Percentiles rank a stretch among this genome's conserved stretches.
Evolutionary conservation across 805 yeast genomes (phyloP).

Genomic region (Zygoascus ofunaensis): DNA sequence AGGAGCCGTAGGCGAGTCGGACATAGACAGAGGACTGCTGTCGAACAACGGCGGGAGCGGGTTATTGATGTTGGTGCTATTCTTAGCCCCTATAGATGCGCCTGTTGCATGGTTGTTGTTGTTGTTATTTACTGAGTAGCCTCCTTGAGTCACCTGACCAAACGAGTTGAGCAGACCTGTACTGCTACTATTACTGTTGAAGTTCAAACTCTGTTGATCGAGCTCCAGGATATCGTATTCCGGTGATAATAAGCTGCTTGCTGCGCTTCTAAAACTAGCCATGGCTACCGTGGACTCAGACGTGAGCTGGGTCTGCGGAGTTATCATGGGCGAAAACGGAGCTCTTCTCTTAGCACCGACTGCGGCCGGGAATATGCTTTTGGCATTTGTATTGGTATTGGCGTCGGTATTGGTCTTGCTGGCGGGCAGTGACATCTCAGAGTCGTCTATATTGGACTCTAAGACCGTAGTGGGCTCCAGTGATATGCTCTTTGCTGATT

Average conservation of each 20-base stretch:
- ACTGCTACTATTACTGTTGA: neutral
- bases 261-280: neutral
- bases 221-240: conserved; percentile 6
- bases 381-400: no score
- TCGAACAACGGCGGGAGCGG: conserved; percentile 5
- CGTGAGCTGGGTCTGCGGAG: neutral
- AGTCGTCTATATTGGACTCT: no score
- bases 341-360: conserved; percentile 1
- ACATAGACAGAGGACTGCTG: conserved; percentile 5
- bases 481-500: neutral
- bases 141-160: neutral
- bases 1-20: conserved; percentile 5
- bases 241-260: conserved; percentile 3
- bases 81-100: neutral
- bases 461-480: no score
- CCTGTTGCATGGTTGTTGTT: neutral
- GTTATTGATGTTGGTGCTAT: neutral
- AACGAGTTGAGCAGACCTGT: neutral
- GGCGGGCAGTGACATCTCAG: no score
- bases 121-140: neutral
- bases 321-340: conserved; percentile 1
- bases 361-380: no score
- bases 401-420: no score
- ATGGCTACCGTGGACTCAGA: neutral
- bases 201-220: neutral